Evolutionary conservation across 306 rosid genomes (phyloP).

Genomic region (Senna tora): DNA sequence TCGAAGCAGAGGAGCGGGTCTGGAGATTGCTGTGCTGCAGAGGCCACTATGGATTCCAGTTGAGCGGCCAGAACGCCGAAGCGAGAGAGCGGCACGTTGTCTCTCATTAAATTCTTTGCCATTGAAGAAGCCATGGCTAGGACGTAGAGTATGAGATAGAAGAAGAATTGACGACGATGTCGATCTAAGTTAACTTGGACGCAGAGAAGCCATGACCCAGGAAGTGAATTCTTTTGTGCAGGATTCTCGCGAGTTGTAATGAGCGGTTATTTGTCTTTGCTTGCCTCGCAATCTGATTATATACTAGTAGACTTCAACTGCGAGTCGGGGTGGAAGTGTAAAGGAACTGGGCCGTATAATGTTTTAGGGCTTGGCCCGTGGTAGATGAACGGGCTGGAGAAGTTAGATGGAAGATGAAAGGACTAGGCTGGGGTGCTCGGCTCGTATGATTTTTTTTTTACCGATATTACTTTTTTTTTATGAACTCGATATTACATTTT

Average conservation of each 20-base stretch:
- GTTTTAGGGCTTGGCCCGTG: neutral
- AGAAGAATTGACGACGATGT: slow-evolving; percentile 4
- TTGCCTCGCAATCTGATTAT: neutral
- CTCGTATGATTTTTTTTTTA: no score
- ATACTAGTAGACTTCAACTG: neutral
- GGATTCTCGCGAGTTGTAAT: neutral
- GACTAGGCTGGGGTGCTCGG: no score
- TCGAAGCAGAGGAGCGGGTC: slow-evolving; percentile 97
- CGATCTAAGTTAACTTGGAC: neutral
- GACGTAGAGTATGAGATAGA: neutral
- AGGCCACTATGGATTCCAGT: slow-evolving; percentile 92
- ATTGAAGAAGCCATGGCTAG: slow-evolving; percentile 37
- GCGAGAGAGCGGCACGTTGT: slow-evolving; percentile 82
- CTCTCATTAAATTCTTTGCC: slow-evolving; percentile 63
- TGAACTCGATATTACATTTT: no score
- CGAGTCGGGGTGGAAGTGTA: neutral
- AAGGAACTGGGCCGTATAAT: neutral
- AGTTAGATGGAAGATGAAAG: no score
- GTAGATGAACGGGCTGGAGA: no score
- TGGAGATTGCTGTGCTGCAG: slow-evolving; percentile 80
- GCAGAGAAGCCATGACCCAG: neutral
- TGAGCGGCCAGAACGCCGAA: slow-evolving; percentile 96
- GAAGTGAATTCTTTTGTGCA: neutral
- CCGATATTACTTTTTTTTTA: no score
- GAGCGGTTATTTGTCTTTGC: neutral